A percentile compares a stretch with the other conserved stretches of the same genome.
Conservation (phyloP, 1,284 basidiomycete genomes). For the Porodaedalea pini region DNA sequence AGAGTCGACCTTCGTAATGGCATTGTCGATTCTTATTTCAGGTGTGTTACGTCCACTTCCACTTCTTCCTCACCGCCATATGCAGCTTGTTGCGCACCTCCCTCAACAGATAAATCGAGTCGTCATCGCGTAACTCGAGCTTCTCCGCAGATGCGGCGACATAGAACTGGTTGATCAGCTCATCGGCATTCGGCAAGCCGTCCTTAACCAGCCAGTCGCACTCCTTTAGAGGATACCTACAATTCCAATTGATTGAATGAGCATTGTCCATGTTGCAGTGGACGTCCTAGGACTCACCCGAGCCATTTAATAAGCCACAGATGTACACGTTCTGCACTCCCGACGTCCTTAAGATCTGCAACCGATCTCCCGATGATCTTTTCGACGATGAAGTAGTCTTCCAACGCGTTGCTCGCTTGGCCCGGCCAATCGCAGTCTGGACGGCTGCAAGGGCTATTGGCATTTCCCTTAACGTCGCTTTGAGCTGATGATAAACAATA, state of each 20-base stretch:
- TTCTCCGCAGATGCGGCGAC: neutral
- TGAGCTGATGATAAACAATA: neutral
- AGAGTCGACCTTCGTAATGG: too few relatives aligned
- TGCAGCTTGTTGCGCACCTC: neutral
- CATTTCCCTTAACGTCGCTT: neutral
- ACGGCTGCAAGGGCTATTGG: neutral
- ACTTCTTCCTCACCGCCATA: neutral
- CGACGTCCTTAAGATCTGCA: neutral
- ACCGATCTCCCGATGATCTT: constrained; percentile 11
- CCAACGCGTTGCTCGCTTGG: neutral
- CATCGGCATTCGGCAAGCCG: neutral
- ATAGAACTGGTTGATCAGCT: constrained; percentile 12
- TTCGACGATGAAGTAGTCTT: constrained; percentile 16
- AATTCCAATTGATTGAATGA: neutral
- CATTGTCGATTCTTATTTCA: too few relatives aligned
- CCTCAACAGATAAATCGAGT: neutral
- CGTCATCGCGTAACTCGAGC: neutral
- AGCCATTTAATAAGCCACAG: constrained; percentile 19
- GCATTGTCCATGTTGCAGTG: neutral
- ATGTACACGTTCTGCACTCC: neutral
- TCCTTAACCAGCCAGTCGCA: constrained; percentile 6
- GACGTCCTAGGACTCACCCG: constrained; percentile 5
- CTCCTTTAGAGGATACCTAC: constrained; percentile 11
- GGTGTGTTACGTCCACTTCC: constrained; percentile 2
- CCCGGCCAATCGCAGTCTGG: constrained; percentile 19